These are phyloP conservation scores for Brettanomyces bruxellensis DNA, from an alignment of 805 yeast genomes.

Conservation along the genomic window DNA sequence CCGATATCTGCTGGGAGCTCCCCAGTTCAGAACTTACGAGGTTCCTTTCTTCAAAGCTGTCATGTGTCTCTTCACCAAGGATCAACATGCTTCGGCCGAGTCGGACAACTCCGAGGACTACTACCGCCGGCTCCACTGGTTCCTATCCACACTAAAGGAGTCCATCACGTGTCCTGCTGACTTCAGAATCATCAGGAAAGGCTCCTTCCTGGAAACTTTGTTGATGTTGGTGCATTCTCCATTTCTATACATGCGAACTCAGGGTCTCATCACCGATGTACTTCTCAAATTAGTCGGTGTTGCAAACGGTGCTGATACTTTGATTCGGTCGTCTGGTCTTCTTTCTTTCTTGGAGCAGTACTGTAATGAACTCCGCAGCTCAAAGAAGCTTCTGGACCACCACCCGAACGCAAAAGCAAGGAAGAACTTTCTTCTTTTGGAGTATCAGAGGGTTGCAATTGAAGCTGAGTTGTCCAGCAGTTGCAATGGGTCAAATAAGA, in stretches of 20 bases:
- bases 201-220: constrained; percentile 60
- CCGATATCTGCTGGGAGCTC: constrained; percentile 55
- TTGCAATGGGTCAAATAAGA: constrained; percentile 33
- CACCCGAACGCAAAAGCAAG: not conserved
- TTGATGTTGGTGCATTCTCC: constrained; percentile 47
- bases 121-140: constrained; percentile 59
- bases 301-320: constrained; percentile 47
- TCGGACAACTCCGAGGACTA: constrained; percentile 30
- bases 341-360: constrained; percentile 29
- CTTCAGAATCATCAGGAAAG: constrained; percentile 39
- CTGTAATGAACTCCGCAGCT: no score
- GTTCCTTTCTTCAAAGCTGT: constrained; percentile 38
- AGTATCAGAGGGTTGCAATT: constrained; percentile 36
- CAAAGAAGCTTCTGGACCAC: not conserved
- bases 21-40: constrained; percentile 32
- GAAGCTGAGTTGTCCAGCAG: constrained; percentile 33
- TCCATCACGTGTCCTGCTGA: constrained; percentile 45
- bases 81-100: constrained; percentile 14
- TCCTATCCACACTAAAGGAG: constrained; percentile 37
- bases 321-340: constrained; percentile 51
- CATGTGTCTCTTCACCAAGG: constrained; percentile 18
- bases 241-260: constrained; percentile 32
- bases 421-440: constrained; percentile 24
- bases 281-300: constrained; percentile 40
- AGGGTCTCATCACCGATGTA: constrained; percentile 31